Conservation (phyloP, 2,329 filamentous ascomycete genomes). For the Hypoxylon sp. region DNA sequence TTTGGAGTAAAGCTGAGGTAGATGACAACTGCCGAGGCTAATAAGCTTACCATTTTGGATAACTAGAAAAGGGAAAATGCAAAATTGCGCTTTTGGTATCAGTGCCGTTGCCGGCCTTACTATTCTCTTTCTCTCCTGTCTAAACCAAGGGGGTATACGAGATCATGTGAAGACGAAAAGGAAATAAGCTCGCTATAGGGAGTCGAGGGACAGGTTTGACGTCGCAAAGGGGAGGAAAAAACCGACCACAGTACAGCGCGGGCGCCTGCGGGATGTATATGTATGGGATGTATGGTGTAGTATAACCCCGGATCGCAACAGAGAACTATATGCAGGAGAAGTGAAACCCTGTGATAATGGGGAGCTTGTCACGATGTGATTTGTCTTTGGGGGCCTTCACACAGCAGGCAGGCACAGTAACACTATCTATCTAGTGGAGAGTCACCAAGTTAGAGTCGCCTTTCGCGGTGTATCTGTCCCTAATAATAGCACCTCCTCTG, state of each 20-base stretch:
- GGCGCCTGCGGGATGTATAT: conserved; percentile 54
- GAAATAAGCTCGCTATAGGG: conserved; percentile 50
- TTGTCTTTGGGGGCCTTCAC: conserved; percentile 49
- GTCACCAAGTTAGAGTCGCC: conserved; percentile 41
- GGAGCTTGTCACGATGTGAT: conserved; percentile 52
- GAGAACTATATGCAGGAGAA: conserved; percentile 46
- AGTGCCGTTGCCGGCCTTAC: conserved; percentile 55
- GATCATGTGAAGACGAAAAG: conserved; percentile 51
- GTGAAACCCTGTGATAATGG: conserved; percentile 52
- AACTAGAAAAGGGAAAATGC: conserved; percentile 44
- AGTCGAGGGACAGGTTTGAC: conserved; percentile 50
- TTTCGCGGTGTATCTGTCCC: conserved; percentile 41
- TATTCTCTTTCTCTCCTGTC: conserved; percentile 45
- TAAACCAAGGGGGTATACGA: conserved; percentile 52
- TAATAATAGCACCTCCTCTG: conserved; percentile 53
- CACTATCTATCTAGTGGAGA: conserved; percentile 44
- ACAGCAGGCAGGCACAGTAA: conserved; percentile 46
- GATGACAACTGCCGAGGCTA: conserved; percentile 28
- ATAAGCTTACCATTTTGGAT: conserved; percentile 48
- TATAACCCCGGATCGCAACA: conserved; percentile 43
- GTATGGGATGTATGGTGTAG: conserved; percentile 48
- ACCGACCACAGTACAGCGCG: conserved; percentile 48
- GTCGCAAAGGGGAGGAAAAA: conserved; percentile 55
- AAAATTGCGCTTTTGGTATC: conserved; percentile 47
- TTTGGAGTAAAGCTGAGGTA: conserved; percentile 18